phyloP scores from a whole-genome alignment of 768 basidiomycete genomes.

The Rhodocollybia butyracea region DNA sequence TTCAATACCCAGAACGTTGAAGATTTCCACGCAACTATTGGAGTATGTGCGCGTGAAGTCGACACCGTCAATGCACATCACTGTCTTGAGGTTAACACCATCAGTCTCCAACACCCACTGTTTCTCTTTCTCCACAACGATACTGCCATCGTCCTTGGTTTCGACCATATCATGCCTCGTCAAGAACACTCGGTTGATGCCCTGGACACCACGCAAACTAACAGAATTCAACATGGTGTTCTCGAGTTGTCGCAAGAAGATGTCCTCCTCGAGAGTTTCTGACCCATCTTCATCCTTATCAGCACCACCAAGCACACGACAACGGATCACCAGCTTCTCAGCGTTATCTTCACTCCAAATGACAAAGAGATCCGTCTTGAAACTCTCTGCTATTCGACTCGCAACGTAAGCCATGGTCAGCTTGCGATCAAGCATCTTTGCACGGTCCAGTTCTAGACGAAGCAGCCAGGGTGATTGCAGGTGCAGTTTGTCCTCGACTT shows the following conservation, averaged over 20 bases:
- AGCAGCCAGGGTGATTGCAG: slow-evolving; percentile 96
- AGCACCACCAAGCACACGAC: slow-evolving; percentile 81
- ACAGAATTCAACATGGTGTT: slow-evolving; percentile 96
- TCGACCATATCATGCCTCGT: slow-evolving; percentile 80
- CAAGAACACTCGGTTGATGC: slow-evolving; percentile 91
- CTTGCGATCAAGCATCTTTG: slow-evolving; percentile 97
- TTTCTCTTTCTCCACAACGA: slow-evolving; percentile 59
- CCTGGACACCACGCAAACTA: slow-evolving; percentile 88
- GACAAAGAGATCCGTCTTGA: slow-evolving; percentile 94
- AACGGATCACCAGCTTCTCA: slow-evolving; percentile 94
- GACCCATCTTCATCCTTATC: slow-evolving; percentile 85
- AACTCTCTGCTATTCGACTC: slow-evolving; percentile 88
- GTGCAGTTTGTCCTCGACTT: slow-evolving; percentile 86
- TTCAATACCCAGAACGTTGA: slow-evolving; percentile 94
- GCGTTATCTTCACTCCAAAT: slow-evolving; percentile 99
- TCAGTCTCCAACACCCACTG: slow-evolving; percentile 99
- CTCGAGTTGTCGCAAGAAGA: slow-evolving; percentile 94
- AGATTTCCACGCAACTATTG: slow-evolving; percentile 94
- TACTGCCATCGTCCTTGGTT: slow-evolving; percentile 60
- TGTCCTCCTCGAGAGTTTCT: slow-evolving; percentile 83
- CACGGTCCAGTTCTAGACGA: slow-evolving; percentile 93
- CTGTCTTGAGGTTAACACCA: slow-evolving; percentile 92
- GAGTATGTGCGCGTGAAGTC: slow-evolving; percentile 93
- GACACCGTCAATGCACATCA: slow-evolving; percentile 93
- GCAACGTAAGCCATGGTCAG: slow-evolving; percentile 94